Evolutionary conservation across 768 basidiomycete species (phyloP), one percentile per base, ranked within the genome.

Genomic region (Serendipita vermifera): DNA sequence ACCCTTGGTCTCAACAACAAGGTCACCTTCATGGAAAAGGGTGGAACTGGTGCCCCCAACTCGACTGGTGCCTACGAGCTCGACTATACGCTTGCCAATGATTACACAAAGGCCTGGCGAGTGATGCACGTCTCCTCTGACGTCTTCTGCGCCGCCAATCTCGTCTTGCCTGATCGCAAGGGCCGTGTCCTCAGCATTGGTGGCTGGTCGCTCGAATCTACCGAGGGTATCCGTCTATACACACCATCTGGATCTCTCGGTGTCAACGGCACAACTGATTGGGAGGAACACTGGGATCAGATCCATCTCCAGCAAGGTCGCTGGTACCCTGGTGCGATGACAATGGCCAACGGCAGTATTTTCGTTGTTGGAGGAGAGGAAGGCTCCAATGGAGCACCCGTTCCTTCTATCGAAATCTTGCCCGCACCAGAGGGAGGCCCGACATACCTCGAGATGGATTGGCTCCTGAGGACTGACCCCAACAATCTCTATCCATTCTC

Each of bases 401-500:
- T 80, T 57, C 85, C 85, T 0, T 86, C 75, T 59, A 68, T 87
- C 33, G 87, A 89, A 66, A 72, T 85, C 54, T 29, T 51, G 9
- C 46, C 46, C 22, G 31, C 4, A 29, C 46, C 46, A 17, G 46
- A 64, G 0, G 86, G 85, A 1, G 85, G 82, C 15, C 70, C 31
- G 29, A 40, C 46, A 27, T 56, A 51, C 17, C 51, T 33, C 32
- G 27, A 31, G 14, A 33, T 39, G 40, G 38, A 35, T 38, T 59
- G 46, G 46, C 46, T 24, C 38, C 64, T 71, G 31, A 75, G 84
- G 26, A 87, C 87, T 3, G 82, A 88, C 62, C 87, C 87, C 0
- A 80, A 85, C 63, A 87, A 87, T 62, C 66, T 89, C 53, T 89
- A 89, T 62, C 86, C 87, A 0, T 88, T 85, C 72, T 68, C 88